Base-by-base conservation (phyloP, 2,329 filamentous ascomycete genomes). In the Colletotrichum australisinense region DNA sequence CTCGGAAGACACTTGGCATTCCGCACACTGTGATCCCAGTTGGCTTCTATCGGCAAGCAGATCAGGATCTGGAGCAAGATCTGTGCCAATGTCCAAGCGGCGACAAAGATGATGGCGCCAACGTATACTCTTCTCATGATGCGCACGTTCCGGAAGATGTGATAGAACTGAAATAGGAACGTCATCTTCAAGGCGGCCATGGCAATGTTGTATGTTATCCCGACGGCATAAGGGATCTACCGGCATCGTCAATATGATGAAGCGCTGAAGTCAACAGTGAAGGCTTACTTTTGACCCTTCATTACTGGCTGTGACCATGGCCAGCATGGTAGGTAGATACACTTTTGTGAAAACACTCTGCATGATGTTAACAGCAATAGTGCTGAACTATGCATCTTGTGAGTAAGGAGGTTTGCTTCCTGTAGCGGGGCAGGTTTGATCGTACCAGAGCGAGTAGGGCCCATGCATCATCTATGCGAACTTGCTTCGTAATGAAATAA, bases 151-250 rank as follows among this genome's bases (percentile, higher is more conserved):
- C 65, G 46, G 56, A 67, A 60, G 19, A 67, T 67, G 19, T 67
- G 56, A 22, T 67, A 67, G 42, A 67, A 67, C 19, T 67, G 65
- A 42, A 67, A 67, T 28, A 67, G n/a, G 24, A 67, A 67, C 5
- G 65, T 67, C 56, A 67, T 35, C 56, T 67, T 67, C 38, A 67
- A 24, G 28, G 26, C 49, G 19, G 65, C 65, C 65, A 60, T 67
- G 1, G 65, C 55, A 3, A 67, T 26, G 2, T 67, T 67, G 38
- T 67, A 67, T 16, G 65, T 60, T 16, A 67, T 60, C 24, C 26
- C 26, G 7, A 24, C 22, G 26, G n/a, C 7, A 16, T 42, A 42
- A 19, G 38, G 38, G 5, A 42, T 42, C 38, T 42, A 16, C 16
- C 14, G 38, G 14, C 38, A 6, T 42, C 14, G 38, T 42, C 38